Percentiles rank a stretch among this genome's conserved stretches.
Evolutionary conservation across 495 filamentous ascomycete genomes (phyloP).

Genomic region (Neurospora terricola): DNA sequence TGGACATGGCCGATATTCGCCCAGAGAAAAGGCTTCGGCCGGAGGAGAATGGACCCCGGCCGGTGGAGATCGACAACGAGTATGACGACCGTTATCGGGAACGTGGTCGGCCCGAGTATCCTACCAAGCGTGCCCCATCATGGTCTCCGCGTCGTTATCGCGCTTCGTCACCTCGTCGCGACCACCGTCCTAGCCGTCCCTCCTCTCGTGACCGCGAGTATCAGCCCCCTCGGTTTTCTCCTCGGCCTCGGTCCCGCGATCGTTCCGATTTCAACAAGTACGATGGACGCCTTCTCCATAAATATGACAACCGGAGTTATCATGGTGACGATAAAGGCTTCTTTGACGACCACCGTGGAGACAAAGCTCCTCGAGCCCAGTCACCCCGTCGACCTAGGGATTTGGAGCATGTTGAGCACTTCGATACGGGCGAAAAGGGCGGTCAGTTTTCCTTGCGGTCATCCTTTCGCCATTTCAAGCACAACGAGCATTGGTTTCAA

Average conservation of each 20-base stretch:
- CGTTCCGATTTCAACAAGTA: constrained; percentile 12
- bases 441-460: constrained; percentile 4
- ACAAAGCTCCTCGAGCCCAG: neutral
- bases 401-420: neutral
- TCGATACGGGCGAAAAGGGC: constrained; percentile 5
- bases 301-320: constrained; percentile 2
- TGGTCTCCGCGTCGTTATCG: constrained; percentile 9
- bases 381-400: constrained; percentile 1
- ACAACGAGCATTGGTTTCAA: neutral
- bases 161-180: constrained; percentile 4
- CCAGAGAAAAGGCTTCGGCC: neutral
- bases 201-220: constrained; percentile 12
- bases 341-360: neutral
- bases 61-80: neutral
- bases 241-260: neutral
- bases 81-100: neutral
- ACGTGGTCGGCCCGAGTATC: neutral
- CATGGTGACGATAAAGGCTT: constrained; percentile 4
- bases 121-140: constrained; percentile 1
- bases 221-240: constrained; percentile 7
- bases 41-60: neutral
- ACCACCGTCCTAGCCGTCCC: constrained; percentile 8
- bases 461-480: neutral
- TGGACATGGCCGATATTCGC: neutral
- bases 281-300: constrained; percentile 10